Evolutionary conservation across 345 rosid genomes (phyloP).

Genomic region (Salix dunnii): DNA sequence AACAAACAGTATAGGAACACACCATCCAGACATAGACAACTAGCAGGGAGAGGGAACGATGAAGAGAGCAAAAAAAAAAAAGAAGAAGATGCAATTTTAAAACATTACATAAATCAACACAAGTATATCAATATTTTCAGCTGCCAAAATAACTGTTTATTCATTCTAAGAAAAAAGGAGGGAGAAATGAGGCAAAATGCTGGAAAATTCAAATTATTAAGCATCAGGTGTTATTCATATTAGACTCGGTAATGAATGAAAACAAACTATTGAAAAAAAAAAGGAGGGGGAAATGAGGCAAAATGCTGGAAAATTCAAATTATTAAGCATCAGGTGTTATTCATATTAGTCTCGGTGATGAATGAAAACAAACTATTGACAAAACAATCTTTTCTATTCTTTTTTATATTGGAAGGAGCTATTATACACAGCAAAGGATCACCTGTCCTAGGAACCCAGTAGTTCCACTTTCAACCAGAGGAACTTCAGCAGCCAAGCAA

Average conservation of each 20-base stretch:
- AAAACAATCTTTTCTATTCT: neutral
- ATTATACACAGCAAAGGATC: conserved; percentile 5
- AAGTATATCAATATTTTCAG: conserved; percentile 1
- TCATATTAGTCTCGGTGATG: neutral
- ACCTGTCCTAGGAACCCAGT: conserved; percentile 99
- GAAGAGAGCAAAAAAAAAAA: neutral
- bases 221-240: neutral
- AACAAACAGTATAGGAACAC: neutral
- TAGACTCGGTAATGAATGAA: neutral
- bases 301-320: neutral
- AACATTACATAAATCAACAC: neutral
- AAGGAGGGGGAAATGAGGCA: too few relatives aligned
- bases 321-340: neutral
- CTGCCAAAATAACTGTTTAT: neutral
- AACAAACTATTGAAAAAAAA: neutral
- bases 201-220: neutral
- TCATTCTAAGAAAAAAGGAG: neutral
- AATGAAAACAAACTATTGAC: neutral
- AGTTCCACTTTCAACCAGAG: conserved; percentile 98
- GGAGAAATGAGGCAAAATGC: neutral
- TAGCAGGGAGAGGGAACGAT: neutral
- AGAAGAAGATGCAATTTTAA: neutral
- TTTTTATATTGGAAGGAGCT: neutral
- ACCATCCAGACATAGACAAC: neutral
- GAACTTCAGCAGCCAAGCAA: conserved; percentile 92